Evolutionary conservation across 2,329 filamentous ascomycete genomes (phyloP), one percentile per base, ranked within the genome.

Genomic region (Colletotrichum orchidophilum): DNA sequence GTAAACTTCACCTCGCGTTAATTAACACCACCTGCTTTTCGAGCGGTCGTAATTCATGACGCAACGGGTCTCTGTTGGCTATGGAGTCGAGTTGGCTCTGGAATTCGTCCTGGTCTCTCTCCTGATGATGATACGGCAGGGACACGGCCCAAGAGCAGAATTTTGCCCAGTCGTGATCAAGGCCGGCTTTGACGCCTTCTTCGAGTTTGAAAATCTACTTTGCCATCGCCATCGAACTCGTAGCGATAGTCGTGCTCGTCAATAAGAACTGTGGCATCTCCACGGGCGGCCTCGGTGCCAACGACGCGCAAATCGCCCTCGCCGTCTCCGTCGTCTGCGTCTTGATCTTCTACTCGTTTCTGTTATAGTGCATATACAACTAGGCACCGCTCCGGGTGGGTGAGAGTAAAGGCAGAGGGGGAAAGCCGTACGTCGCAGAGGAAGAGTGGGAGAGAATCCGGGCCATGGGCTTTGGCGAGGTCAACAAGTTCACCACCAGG

Each of bases 181-280:
- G 11, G 42, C 53, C 7, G 67, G 67, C 1, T 21, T 66, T 13
- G 49, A 61, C 1, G 55, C 57, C 12, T 70, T 61, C 50, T 70
- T 70, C 35, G 35, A 54, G 5, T 70, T n/a, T 8, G 63, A 55
- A 55, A 27, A 55, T 70, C n/a, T 70, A 70, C 31, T 58, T 78
- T 52, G 67, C 74, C 5, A 63, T 76, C 12, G 58, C 75, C 2
- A 39, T 76, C 3, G 73, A 76, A 55, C 54, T 76, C 3, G 75
- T 77, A 21, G 70, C 73, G 0, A 74, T 77, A 5, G 46, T 70
- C 11, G 62, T 75, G 9, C 72, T 78, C 3, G 65, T 73, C 1
- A 73, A 71, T 4, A 76, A 78, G 26, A 75, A 78, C 71, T 76
- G 73, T 39, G 74, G 74, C 6, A 73, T 77, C 31, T 74, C 71